Conservation (phyloP, 805 yeast genomes). For the Starmera quercuum region DNA sequence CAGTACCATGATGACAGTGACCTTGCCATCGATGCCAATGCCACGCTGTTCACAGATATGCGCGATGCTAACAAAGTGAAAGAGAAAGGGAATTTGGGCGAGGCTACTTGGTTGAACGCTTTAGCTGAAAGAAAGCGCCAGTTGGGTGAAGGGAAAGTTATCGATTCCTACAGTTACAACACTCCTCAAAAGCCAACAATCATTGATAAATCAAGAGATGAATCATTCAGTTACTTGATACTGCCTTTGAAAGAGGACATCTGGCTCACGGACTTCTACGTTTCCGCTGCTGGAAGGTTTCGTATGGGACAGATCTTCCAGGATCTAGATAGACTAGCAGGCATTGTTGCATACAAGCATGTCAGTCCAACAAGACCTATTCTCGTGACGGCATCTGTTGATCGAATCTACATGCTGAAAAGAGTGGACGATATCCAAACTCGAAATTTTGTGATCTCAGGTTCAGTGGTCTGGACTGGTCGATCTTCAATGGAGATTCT, state of each 20-base stretch:
- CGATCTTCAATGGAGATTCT: conserved; percentile 92
- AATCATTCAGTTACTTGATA: conserved; percentile 62
- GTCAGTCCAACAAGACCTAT: conserved; percentile 95
- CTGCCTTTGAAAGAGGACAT: conserved; percentile 82
- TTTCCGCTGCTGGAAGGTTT: conserved; percentile 85
- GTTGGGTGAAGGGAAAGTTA: conserved; percentile 61
- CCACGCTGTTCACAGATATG: conserved; percentile 60
- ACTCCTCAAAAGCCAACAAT: conserved; percentile 66
- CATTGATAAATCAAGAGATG: conserved; percentile 65
- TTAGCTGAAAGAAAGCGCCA: conserved; percentile 65
- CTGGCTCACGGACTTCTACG: conserved; percentile 79
- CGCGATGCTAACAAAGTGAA: conserved; percentile 41
- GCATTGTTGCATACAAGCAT: conserved; percentile 87
- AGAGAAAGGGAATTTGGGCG: conserved; percentile 22
- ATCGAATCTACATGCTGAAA: conserved; percentile 80
- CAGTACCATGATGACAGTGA: neutral
- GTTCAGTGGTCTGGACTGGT: conserved; percentile 94
- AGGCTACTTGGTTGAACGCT: conserved; percentile 84
- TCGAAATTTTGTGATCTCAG: conserved; percentile 76
- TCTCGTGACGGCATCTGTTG: conserved; percentile 93
- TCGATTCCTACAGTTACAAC: conserved; percentile 64
- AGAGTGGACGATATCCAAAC: conserved; percentile 71
- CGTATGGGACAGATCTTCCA: conserved; percentile 91
- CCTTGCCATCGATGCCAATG: conserved; percentile 60
- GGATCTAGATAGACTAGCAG: conserved; percentile 90